Evolutionary conservation across 1,284 basidiomycete species (phyloP).

Genomic region (Leccinum solheimii): DNA sequence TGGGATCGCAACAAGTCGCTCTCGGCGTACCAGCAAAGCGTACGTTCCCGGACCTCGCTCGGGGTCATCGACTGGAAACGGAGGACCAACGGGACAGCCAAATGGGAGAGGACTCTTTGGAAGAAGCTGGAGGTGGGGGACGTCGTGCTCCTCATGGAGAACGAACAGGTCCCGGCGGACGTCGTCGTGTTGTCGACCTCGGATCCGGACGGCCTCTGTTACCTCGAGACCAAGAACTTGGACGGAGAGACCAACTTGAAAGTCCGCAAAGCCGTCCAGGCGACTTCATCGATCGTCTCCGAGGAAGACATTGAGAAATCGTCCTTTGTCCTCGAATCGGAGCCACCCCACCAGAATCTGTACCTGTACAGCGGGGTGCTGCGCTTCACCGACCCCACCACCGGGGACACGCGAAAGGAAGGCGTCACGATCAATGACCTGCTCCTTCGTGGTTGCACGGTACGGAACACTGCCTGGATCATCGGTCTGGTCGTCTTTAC

Average conservation of each 20-base stretch:
- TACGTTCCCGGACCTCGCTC: constrained; percentile 50
- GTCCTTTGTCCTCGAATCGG: constrained; percentile 86
- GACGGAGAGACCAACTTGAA: constrained; percentile 99
- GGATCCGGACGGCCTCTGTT: constrained; percentile 82
- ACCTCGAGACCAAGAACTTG: constrained; percentile 92
- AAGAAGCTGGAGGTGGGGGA: constrained; percentile 98
- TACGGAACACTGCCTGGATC: constrained; percentile 95
- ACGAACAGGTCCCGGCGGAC: constrained; percentile 96
- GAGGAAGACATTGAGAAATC: constrained; percentile 93
- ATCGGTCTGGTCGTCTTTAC: constrained; percentile 95
- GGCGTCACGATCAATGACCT: constrained; percentile 90
- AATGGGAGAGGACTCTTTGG: constrained; percentile 97
- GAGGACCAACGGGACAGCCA: constrained; percentile 67
- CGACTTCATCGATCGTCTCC: constrained; percentile 73
- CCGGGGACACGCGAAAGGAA: constrained; percentile 58
- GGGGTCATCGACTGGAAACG: constrained; percentile 81
- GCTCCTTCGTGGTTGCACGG: constrained; percentile 85
- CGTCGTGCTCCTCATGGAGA: constrained; percentile 84
- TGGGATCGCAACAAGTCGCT: constrained; percentile 34
- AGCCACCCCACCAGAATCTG: constrained; percentile 91
- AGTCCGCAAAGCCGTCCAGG: constrained; percentile 75
- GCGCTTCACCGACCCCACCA: constrained; percentile 61
- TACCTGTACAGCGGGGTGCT: constrained; percentile 90
- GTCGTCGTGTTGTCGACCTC: constrained; percentile 88
- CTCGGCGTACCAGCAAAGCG: constrained; percentile 55